Evolutionary conservation across 305 asterid genomes (phyloP).

Genomic region (Petunia hybrid): DNA sequence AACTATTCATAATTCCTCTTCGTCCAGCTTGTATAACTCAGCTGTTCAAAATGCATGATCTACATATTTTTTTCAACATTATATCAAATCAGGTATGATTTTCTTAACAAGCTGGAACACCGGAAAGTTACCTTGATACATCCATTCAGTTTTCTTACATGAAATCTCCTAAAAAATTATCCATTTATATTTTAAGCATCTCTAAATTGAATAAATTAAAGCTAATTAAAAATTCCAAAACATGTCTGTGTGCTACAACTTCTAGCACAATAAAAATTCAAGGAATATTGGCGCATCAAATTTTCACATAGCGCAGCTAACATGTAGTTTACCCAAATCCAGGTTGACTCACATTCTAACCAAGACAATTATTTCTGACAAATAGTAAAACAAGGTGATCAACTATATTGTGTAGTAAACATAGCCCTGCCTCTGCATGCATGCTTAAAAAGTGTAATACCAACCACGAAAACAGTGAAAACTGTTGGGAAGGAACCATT

Average conservation of each 20-base stretch:
- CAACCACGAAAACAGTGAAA: not conserved
- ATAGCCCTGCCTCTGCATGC: not conserved
- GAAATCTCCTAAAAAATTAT: not conserved
- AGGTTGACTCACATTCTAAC: not conserved
- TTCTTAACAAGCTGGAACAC: not conserved
- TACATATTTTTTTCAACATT: no score
- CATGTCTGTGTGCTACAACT: not conserved
- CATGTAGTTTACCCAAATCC: not conserved
- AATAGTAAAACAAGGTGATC: not conserved
- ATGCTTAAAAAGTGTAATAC: not conserved
- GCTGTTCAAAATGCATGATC: no score
- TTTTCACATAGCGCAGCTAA: not conserved
- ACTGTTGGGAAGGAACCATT: not conserved
- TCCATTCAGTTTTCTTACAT: not conserved
- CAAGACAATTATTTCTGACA: not conserved
- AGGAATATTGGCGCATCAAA: not conserved
- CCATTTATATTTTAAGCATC: not conserved
- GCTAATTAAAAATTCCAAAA: not conserved
- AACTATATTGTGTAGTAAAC: not conserved
- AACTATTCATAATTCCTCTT: no score
- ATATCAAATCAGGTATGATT: not conserved
- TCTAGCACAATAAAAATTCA: not conserved
- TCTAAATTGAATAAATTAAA: not conserved
- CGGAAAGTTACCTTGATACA: no score
- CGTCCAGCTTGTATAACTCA: no score